These are phyloP conservation scores for Ganoderma sp. DNA, from an alignment of 1,284 basidiomycete species.

Conservation along the genomic window DNA sequence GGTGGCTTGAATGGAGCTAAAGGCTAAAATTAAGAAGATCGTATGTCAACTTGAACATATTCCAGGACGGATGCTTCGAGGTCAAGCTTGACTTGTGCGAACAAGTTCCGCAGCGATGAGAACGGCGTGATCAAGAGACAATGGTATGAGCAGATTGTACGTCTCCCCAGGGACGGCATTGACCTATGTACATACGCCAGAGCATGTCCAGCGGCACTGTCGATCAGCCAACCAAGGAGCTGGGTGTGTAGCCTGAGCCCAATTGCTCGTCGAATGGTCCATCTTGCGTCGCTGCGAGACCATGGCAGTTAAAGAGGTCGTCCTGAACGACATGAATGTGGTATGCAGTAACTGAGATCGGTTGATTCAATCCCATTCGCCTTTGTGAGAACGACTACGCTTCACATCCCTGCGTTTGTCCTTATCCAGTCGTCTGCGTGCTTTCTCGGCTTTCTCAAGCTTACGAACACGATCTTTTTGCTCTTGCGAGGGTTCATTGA, in stretches of 20 bases:
- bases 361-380: conserved; percentile 33
- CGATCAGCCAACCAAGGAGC: background rate
- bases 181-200: conserved; percentile 2
- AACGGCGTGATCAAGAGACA: background rate
- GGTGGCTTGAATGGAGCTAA: conserved; percentile 63
- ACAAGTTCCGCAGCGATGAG: conserved; percentile 13
- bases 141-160: too few species aligned
- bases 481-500: conserved; percentile 59
- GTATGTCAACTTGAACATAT: conserved; percentile 60
- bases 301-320: background rate
- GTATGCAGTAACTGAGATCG: background rate
- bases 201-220: background rate
- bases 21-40: conserved; percentile 65
- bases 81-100: conserved; percentile 41
- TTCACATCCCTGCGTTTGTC: conserved; percentile 55
- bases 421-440: conserved; percentile 56
- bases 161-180: background rate
- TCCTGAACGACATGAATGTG: background rate
- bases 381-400: conserved; percentile 38
- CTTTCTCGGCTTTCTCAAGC: conserved; percentile 52
- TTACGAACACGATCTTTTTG: conserved; percentile 61
- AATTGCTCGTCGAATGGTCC: background rate
- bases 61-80: conserved; percentile 56
- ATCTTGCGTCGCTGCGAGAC: background rate
- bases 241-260: background rate